Evolutionary conservation across 305 asterid species (phyloP).

Genomic region (Vinca major): DNA sequence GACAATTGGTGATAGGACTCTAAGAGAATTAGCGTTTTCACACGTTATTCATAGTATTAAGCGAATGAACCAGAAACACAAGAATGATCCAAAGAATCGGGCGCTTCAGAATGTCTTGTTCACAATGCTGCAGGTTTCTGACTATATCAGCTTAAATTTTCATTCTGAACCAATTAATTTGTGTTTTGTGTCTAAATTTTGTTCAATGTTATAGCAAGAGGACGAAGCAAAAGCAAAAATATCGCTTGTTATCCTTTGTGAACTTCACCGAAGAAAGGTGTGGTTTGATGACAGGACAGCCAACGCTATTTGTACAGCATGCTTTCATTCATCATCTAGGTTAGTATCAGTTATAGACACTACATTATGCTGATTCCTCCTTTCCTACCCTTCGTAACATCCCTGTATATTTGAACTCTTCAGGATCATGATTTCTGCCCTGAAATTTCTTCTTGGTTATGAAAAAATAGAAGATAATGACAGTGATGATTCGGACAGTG

Average conservation of each 20-base stretch:
- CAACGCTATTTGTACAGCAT: conserved; percentile 74
- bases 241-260: conserved; percentile 61
- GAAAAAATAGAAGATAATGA: conserved; percentile 77
- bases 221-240: conserved; percentile 75
- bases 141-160: conserved; percentile 3
- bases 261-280: conserved; percentile 71
- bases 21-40: conserved; percentile 57
- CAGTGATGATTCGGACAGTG: conserved; percentile 66
- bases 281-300: conserved; percentile 88
- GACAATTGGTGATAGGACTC: conserved; percentile 59
- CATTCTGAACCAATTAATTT: conserved; percentile 6
- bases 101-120: conserved; percentile 69
- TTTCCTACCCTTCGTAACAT: conserved; percentile 11
- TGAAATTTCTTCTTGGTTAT: conserved; percentile 82
- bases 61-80: conserved; percentile 84
- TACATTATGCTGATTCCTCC: conserved; percentile 3
- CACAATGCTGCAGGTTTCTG: conserved; percentile 64
- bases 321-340: conserved; percentile 71
- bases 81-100: conserved; percentile 68
- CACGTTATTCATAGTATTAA: conserved; percentile 61
- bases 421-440: conserved; percentile 90
- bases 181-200: background rate
- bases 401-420: conserved; percentile 14
- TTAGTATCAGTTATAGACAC: conserved; percentile 15
- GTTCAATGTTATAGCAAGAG: conserved; percentile 51